Evolutionary conservation across 2,329 filamentous ascomycete species (phyloP).

Genomic region (Thermothelomyces thermophilus): DNA sequence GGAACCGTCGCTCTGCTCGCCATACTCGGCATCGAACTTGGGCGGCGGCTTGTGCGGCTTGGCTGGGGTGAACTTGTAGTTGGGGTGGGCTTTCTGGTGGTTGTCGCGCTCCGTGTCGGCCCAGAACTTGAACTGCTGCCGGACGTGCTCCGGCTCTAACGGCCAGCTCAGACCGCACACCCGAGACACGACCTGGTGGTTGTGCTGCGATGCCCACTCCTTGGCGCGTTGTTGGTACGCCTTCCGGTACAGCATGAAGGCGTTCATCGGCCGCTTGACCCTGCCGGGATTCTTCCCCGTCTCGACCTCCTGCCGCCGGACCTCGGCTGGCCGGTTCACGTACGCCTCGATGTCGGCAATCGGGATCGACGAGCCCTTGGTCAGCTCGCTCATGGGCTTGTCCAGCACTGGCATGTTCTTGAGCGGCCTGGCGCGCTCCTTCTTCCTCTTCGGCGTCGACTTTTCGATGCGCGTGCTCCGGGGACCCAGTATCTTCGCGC

Average conservation of each 20-base stretch:
- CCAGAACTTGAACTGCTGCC: slow-evolving; percentile 69
- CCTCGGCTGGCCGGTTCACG: slow-evolving; percentile 64
- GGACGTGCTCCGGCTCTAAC: slow-evolving; percentile 65
- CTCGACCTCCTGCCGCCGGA: slow-evolving; percentile 60
- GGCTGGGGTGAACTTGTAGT: slow-evolving; percentile 89
- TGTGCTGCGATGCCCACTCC: slow-evolving; percentile 72
- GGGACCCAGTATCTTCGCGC: slow-evolving; percentile 26
- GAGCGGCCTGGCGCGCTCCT: slow-evolving; percentile 36
- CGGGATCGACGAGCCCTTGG: slow-evolving; percentile 54
- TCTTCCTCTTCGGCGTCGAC: slow-evolving; percentile 32
- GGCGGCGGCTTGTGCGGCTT: slow-evolving; percentile 48
- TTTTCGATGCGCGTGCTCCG: slow-evolving; percentile 31
- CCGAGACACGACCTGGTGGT: slow-evolving; percentile 86
- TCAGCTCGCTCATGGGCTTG: slow-evolving; percentile 64
- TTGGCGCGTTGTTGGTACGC: slow-evolving; percentile 85
- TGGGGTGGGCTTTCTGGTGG: slow-evolving; percentile 77
- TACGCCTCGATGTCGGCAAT: slow-evolving; percentile 74
- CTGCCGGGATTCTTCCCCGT: slow-evolving; percentile 64
- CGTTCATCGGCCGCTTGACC: slow-evolving; percentile 91
- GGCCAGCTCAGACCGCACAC: slow-evolving; percentile 86
- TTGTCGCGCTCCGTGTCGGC: slow-evolving; percentile 77
- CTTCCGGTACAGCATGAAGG: slow-evolving; percentile 95
- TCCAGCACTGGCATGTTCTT: slow-evolving; percentile 50
- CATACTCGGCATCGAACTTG: slow-evolving; percentile 31
- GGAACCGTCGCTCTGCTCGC: slow-evolving; percentile 35